Base-by-base conservation (phyloP, 495 filamentous ascomycete species). In the Neurospora intermedia region DNA sequence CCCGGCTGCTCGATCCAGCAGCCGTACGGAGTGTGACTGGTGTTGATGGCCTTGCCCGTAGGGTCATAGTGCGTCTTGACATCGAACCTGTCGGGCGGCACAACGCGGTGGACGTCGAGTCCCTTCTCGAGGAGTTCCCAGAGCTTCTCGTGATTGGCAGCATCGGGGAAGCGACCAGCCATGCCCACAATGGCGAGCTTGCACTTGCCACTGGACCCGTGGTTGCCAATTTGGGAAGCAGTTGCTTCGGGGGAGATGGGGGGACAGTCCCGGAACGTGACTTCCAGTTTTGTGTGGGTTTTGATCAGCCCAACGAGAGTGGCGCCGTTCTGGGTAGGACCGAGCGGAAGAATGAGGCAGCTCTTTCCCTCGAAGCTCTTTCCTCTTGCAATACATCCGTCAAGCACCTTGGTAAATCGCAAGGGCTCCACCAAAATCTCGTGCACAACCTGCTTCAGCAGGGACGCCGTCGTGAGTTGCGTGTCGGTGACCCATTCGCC, bases 1-100 rank as follows among this genome's bases (percentile, higher is more conserved):
- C 92, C 92, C 0, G 94, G 92, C 70, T 97, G 88, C 66, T 96
- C 89, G 75, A 97, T 93, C 86, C 92, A 98, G 83, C 93, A 95
- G 8, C 94, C 94, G 74, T 92, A 96, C 4, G 91, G 91, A 1
- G 93, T 94, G 77, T 93, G 90, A 70, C 87, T 91, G 66, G 92
- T 94, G 80, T 97, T 97, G 73, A 89, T 89, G 18, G 79, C 86
- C 75, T 92, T 91, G 38, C 92, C 92, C 6, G 90, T 89, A 20
- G 90, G 88, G 74, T 97, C 93, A 74, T 88, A 88, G 73, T 97
- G 94, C 13, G 88, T 90, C 35, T 94, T 88, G 27, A 92, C 89
- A 77, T 94, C 88, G 82, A 93, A 97, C 27, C 94, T 88, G 73
- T 94, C 90, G 7, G 86, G 76, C 0, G 94, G 94, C 11, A 93